Evolutionary conservation across 441 rosid genomes (phyloP).

Genomic region (Caryocar brasiliense): DNA sequence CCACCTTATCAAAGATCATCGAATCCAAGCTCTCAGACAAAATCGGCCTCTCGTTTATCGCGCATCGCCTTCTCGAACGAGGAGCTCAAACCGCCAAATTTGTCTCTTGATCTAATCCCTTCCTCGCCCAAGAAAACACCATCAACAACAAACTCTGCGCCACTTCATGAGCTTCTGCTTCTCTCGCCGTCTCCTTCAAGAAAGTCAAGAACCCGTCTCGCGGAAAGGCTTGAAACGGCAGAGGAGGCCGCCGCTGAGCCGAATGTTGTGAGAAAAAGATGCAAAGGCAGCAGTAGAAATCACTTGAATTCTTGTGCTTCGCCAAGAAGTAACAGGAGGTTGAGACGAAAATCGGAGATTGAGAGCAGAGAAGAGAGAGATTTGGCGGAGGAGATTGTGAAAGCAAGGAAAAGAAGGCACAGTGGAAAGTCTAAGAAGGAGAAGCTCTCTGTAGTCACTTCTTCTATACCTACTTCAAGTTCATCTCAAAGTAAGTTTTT

Average conservation of each 20-base stretch:
- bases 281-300: slow-evolving; percentile 44
- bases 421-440: slow-evolving; percentile 61
- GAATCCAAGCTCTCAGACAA: slow-evolving; percentile 33
- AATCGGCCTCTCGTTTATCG: slow-evolving; percentile 48
- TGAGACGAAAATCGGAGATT: slow-evolving; percentile 44
- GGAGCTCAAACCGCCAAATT: slow-evolving; percentile 21
- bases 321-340: slow-evolving; percentile 53
- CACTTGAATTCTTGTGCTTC: slow-evolving; percentile 46
- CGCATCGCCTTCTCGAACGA: slow-evolving; percentile 24
- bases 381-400: slow-evolving; percentile 37
- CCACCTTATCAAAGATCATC: slow-evolving; percentile 40
- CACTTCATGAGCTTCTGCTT: slow-evolving; percentile 58
- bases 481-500: slow-evolving; percentile 27
- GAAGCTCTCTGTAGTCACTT: slow-evolving; percentile 39
- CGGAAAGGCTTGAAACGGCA: slow-evolving; percentile 49
- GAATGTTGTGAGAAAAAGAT: slow-evolving; percentile 32
- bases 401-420: slow-evolving; percentile 37
- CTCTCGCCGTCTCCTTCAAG: slow-evolving; percentile 68
- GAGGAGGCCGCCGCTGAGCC: slow-evolving; percentile 39
- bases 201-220: slow-evolving; percentile 51
- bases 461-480: slow-evolving; percentile 30
- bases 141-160: slow-evolving; percentile 24
- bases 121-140: slow-evolving; percentile 32
- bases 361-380: slow-evolving; percentile 71
- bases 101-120: slow-evolving; percentile 38